Evolutionary conservation across 371 early-diverging fungal genomes (phyloP), one percentile per base, ranked within the genome.

Genomic region (Polyrhizophydium stewartii): DNA sequence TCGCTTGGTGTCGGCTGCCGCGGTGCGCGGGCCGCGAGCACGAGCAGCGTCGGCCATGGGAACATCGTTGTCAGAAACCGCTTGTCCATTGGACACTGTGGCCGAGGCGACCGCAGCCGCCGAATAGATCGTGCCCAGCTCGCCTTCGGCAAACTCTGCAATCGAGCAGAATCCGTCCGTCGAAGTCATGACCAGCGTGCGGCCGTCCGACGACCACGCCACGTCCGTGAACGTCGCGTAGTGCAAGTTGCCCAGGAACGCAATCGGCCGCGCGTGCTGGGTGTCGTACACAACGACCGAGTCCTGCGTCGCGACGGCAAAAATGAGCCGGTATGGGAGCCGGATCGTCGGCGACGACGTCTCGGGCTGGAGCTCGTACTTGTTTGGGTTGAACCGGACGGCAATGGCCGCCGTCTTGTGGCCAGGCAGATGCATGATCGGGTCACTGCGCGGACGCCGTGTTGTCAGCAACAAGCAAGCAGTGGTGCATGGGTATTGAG

Each of bases 91-190:
- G n/a, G n/a, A n/a, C n/a, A n/a, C n/a, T n/a, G n/a, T n/a, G n/a
- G n/a, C n/a, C n/a, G n/a, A n/a, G 35, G 7, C 13, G 35, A 35
- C 35, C 7, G 35, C 35, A 35, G 35, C 7, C 35, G 7, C 35
- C 13, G 3, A 3, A 13, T 35, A 35, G 7, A 53, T 25, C 9
- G 19, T 27, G 9, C 78, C 78, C 21, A 78, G 62, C 58, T 78
- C 75, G 22, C 56, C 60, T 17, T 55, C 37, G 12, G 86, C 83
- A 71, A 94, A 90, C 5, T 85, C 80, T 27, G 88, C 83, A 7
- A 92, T 77, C n/a, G 92, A 89, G 60, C 90, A 91, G 69, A 89
- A 96, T 1, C 97, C 97, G 68, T 96, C 97, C 1, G 88, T 84
- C 0, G 93, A 92, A 0, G 92, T 76, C 57, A 92, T 71, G 58